Evolutionary conservation across 2,329 filamentous ascomycete genomes (phyloP), one percentile per base, ranked within the genome.

Genomic region (Bipolaris victoriae): DNA sequence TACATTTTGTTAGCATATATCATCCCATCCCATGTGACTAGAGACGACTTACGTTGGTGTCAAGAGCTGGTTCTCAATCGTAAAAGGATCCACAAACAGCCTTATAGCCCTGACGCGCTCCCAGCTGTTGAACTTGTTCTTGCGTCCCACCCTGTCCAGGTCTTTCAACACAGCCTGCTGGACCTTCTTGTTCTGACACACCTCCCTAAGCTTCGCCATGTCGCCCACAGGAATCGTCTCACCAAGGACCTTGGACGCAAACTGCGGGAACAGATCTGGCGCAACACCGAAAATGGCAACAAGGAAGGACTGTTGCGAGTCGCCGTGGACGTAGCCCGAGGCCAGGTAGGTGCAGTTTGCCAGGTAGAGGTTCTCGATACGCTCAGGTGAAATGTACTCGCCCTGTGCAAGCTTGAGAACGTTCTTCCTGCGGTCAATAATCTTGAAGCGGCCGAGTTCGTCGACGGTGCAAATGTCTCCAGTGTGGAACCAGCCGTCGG

Each of bases 391-490:
- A 70, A 99, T 92, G 79, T 99, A 99, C 80, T 99, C 95, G 76
- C 95, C 95, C 78, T 99, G 95, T 0, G 94, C 89, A 54, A 99
- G 86, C 84, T 99, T 99, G 74, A 99, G 87, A n/a, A 99, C 91
- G 79, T 98, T 98, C 89, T 99, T 99, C 80, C 92, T 89, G 69
- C 95, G 92, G 78, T 99, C 95, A 69, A 99, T 89, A 77, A 99
- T 96, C 78, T 86, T 88, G 82, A 98, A 89, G 59, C 93, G 91
- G 61, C 95, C 95, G 72, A 90, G 78, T 65, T 88, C 87, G 77
- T 99, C 95, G 22, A 99, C 83, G 63, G 88, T 86, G 71, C 88
- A 91, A 64, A 99, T 94, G 70, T 99, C 95, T 53, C 95, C 95
- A 0, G 92, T 97, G 75, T 90, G 90, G 85, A 99, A 98, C 95